Evolutionary conservation across 1,284 basidiomycete genomes (phyloP).

Genomic region (Rhodotorula sp.): DNA sequence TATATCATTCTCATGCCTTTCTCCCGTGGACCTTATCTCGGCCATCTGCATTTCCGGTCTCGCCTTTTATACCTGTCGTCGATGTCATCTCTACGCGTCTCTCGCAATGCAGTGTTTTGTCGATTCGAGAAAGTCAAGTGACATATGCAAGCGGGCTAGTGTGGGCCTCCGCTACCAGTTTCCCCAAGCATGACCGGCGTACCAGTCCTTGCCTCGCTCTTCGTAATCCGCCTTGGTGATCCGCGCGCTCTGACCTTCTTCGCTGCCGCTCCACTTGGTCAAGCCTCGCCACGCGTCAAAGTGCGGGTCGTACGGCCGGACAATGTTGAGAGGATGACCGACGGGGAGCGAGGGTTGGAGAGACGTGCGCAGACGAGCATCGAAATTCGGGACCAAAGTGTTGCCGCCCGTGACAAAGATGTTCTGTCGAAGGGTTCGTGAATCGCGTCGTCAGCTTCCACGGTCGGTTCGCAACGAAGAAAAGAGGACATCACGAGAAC

Average conservation of each 20-base stretch:
- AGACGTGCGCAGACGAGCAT: constrained; percentile 64
- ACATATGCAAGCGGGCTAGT: background rate
- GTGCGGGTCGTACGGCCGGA: constrained; percentile 54
- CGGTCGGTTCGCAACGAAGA: background rate
- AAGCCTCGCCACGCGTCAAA: constrained; percentile 91
- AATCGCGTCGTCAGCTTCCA: constrained; percentile 9
- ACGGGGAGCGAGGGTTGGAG: constrained; percentile 79
- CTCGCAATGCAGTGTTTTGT: background rate
- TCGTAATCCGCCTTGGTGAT: constrained; percentile 78
- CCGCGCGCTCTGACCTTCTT: constrained; percentile 57
- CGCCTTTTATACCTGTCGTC: background rate
- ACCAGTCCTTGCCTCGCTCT: constrained; percentile 80
- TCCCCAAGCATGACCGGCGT: constrained; percentile 56
- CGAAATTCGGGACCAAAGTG: constrained; percentile 70
- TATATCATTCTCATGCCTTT: background rate
- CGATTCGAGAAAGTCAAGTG: background rate
- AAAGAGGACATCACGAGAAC: constrained; percentile 44
- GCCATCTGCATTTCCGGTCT: background rate
- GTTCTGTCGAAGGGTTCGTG: constrained; percentile 57
- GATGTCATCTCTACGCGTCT: too few species aligned
- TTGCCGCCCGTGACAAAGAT: constrained; percentile 88
- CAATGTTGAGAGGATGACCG: constrained; percentile 65
- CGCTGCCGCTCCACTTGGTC: constrained; percentile 62
- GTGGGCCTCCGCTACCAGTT: constrained; percentile 38
- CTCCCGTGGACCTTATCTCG: background rate